Percentiles rank a stretch among this genome's conserved stretches.
Conservation (phyloP, 768 basidiomycete species). For the Trametes sanguinea region DNA sequence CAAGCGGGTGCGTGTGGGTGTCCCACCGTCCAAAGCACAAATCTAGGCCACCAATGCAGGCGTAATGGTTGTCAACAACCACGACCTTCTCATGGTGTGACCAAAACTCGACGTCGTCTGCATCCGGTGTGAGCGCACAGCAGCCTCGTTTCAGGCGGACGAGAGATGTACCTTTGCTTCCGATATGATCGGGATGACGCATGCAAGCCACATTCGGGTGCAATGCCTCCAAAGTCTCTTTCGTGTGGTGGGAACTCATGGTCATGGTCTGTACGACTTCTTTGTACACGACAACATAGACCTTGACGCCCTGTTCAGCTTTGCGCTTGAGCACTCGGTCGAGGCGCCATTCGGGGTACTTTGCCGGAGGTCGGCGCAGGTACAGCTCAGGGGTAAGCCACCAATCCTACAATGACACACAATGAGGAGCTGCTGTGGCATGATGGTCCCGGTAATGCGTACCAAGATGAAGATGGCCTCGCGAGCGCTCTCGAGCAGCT, state of each 20-base stretch:
- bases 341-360: slow-evolving; percentile 85
- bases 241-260: slow-evolving; percentile 86
- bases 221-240: slow-evolving; percentile 75
- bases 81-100: slow-evolving; percentile 93
- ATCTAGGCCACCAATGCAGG: slow-evolving; percentile 92
- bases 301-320: slow-evolving; percentile 88
- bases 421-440: not conserved
- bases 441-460: slow-evolving; percentile 18
- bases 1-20: slow-evolving; percentile 84
- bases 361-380: slow-evolving; percentile 87
- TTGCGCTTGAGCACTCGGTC: slow-evolving; percentile 85
- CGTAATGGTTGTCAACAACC: slow-evolving; percentile 82
- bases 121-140: not conserved
- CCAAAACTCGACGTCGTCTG: slow-evolving; percentile 85
- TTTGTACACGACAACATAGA: slow-evolving; percentile 94
- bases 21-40: slow-evolving; percentile 99
- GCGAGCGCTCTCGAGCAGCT: slow-evolving; percentile 79
- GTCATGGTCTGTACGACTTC: slow-evolving; percentile 94
- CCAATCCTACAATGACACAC: slow-evolving; percentile 59
- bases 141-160: not conserved
- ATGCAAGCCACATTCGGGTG: slow-evolving; percentile 88
- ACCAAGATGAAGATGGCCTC: slow-evolving; percentile 90
- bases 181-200: slow-evolving; percentile 90
- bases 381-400: slow-evolving; percentile 96
- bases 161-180: slow-evolving; percentile 57